Conservation (phyloP, 148 eudicot species). For the Rhododendron vialii region DNA sequence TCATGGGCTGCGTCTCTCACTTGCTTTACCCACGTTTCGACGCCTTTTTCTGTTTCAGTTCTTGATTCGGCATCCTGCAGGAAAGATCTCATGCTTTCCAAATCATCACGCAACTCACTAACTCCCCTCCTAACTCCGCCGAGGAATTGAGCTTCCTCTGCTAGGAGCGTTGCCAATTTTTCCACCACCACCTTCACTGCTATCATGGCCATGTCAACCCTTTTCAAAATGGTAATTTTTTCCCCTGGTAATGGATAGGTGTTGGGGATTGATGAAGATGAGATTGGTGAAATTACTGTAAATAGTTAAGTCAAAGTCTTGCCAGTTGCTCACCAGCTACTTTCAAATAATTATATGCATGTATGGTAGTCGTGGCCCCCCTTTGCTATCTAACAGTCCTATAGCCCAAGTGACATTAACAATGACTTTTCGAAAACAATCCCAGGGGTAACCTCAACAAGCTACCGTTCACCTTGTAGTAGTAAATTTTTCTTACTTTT, state of each 20-base stretch:
- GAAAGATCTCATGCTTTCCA: neutral
- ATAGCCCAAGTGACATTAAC: neutral
- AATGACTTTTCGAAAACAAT: neutral
- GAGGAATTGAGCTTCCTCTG: neutral
- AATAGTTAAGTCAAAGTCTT: neutral
- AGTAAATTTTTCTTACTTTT: too few species aligned
- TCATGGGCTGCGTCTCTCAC: neutral
- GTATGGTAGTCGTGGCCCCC: neutral
- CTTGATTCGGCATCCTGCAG: constrained; percentile 2
- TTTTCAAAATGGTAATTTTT: neutral
- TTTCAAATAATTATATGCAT: neutral
- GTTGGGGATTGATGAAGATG: neutral
- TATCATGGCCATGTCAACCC: neutral
- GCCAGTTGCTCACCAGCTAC: neutral
- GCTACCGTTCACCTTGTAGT: too few species aligned
- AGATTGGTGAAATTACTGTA: neutral
- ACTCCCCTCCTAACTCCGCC: neutral
- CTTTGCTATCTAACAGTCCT: neutral
- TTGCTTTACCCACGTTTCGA: constrained; percentile 7
- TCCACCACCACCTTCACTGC: neutral
- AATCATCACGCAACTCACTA: constrained; percentile 3
- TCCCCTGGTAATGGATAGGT: neutral
- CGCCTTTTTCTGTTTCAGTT: neutral
- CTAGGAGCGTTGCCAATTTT: constrained; percentile 1
- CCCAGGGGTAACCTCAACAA: too few species aligned